Conservation (phyloP, 768 basidiomycete species). For the Tulasnella sp. region DNA sequence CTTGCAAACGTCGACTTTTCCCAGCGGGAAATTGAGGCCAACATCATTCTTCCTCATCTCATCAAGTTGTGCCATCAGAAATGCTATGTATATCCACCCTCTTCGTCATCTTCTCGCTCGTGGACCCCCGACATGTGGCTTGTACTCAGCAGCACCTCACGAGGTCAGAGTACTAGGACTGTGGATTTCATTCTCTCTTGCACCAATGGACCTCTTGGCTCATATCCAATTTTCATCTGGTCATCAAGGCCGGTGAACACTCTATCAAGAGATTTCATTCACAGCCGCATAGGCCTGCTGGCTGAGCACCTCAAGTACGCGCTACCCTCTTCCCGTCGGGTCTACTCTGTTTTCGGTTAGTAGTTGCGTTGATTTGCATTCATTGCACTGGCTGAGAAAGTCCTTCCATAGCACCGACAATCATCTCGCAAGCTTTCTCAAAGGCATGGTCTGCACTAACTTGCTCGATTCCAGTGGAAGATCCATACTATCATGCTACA, state of each 20-base stretch:
- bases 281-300: not conserved
- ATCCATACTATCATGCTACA: constrained; percentile 9
- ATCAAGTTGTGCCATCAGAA: not conserved
- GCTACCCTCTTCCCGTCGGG: constrained; percentile 2
- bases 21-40: constrained; percentile 30
- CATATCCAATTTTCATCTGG: constrained; percentile 14
- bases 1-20: constrained; percentile 31
- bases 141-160: no score
- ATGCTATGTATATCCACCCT: not conserved
- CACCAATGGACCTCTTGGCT: constrained; percentile 9
- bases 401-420: not conserved
- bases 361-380: not conserved
- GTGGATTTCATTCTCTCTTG: constrained; percentile 15
- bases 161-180: not conserved
- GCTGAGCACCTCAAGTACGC: not conserved
- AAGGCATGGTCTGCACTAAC: constrained; percentile 1
- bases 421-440: not conserved
- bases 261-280: constrained; percentile 5
- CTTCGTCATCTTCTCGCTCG: constrained; percentile 3
- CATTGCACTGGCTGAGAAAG: not conserved
- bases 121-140: not conserved
- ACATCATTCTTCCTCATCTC: constrained; percentile 34
- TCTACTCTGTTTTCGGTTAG: constrained; percentile 13
- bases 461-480: not conserved
- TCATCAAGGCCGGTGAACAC: not conserved